Conservation (phyloP, 768 basidiomycete genomes). For the Rubroboletus satanas region DNA sequence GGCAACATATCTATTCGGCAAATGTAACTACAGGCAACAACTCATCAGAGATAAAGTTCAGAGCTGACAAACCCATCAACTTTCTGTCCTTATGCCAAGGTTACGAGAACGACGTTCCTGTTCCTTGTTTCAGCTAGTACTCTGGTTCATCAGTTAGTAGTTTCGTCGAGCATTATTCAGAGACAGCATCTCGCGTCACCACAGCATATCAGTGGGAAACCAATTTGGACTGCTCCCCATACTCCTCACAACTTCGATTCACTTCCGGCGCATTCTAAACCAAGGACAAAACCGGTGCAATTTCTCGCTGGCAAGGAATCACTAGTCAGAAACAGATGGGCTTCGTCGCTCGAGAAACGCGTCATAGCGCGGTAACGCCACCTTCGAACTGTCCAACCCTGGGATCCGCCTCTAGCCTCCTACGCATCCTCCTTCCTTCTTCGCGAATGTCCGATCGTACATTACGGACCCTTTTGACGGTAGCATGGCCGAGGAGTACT, state of each 20-base stretch:
- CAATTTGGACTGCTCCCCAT: neutral
- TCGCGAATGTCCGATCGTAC: neutral
- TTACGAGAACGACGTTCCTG: slow-evolving; percentile 3
- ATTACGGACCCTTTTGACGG: neutral
- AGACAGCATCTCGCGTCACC: neutral
- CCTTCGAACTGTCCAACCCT: neutral
- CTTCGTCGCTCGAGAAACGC: neutral
- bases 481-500: no score
- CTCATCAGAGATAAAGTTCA: slow-evolving; percentile 14
- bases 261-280: neutral
- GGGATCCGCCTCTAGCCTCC: neutral
- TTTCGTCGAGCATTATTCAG: neutral
- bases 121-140: slow-evolving; percentile 3
- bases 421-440: neutral
- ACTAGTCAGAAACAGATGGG: neutral
- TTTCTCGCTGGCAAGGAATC: neutral
- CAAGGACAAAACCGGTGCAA: neutral
- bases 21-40: neutral
- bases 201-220: neutral
- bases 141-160: neutral
- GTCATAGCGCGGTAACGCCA: neutral
- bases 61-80: slow-evolving; percentile 7
- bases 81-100: neutral
- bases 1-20: neutral
- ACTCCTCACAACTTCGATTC: neutral